Percentiles rank a stretch among this genome's conserved stretches.
phyloP scores from a whole-genome alignment of 2,329 filamentous ascomycete genomes.

The Bipolaris gigantea region DNA sequence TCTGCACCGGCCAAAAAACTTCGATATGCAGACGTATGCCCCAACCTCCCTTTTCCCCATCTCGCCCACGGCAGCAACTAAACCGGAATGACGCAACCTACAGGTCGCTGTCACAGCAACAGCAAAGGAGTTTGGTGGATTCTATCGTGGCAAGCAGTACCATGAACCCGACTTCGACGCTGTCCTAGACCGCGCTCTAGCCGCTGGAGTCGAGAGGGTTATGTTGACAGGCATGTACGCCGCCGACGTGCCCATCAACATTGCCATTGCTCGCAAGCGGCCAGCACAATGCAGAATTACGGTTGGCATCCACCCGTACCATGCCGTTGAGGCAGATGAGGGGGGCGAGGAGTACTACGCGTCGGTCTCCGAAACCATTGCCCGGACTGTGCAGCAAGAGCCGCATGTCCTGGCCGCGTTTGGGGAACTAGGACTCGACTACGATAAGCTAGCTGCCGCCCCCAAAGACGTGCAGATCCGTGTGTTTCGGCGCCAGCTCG shows the following conservation, averaged over 20 bases:
- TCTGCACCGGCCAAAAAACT: neutral
- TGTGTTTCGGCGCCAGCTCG: constrained; percentile 49
- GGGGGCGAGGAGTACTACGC: constrained; percentile 31
- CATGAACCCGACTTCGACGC: constrained; percentile 5
- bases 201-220: constrained; percentile 49
- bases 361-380: constrained; percentile 27
- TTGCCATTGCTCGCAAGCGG: constrained; percentile 23
- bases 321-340: constrained; percentile 50
- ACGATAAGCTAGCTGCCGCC: constrained; percentile 51
- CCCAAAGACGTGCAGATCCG: constrained; percentile 48
- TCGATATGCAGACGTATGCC: constrained; percentile 5
- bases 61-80: neutral
- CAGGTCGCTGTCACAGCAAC: constrained; percentile 42
- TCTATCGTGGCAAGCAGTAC: constrained; percentile 47
- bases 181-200: constrained; percentile 10
- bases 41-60: neutral
- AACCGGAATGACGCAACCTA: neutral
- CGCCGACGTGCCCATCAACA: constrained; percentile 44
- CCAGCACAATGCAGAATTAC: constrained; percentile 48
- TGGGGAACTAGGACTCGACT: constrained; percentile 57
- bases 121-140: constrained; percentile 52
- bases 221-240: constrained; percentile 45
- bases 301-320: constrained; percentile 56
- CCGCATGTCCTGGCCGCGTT: constrained; percentile 48
- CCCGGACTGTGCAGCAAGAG: constrained; percentile 20